phyloP scores from a whole-genome alignment of 2,329 filamentous ascomycete genomes.

The Fusarium sp. region DNA sequence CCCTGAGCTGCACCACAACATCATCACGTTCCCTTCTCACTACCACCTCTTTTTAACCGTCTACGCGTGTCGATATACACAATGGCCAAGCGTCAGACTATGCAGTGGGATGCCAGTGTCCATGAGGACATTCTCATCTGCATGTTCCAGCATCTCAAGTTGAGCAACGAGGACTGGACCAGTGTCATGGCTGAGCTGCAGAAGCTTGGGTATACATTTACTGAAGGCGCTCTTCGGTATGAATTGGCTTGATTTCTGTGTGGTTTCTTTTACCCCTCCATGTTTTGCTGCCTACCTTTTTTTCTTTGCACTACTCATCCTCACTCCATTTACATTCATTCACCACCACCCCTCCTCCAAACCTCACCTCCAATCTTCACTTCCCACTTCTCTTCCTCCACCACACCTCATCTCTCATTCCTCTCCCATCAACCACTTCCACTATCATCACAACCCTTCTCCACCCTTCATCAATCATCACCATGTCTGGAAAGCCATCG shows the following conservation, averaged over 20 bases:
- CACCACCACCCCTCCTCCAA: background rate
- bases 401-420: background rate
- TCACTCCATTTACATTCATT: slow-evolving; percentile 3
- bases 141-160: slow-evolving; percentile 50
- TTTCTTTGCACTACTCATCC: slow-evolving; percentile 10
- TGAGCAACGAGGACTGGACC: slow-evolving; percentile 45
- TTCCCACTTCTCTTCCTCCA: background rate
- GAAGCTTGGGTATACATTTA: slow-evolving; percentile 52
- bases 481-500: slow-evolving; percentile 36
- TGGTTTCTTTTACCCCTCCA: background rate
- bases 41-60: background rate
- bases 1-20: slow-evolving; percentile 1
- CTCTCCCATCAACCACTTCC: background rate
- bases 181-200: slow-evolving; percentile 51
- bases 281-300: background rate
- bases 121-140: slow-evolving; percentile 56
- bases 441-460: background rate
- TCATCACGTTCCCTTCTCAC: background rate
- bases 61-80: background rate
- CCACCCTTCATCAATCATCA: slow-evolving; percentile 8
- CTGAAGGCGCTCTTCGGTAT: slow-evolving; percentile 54
- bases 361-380: slow-evolving; percentile 9
- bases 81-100: slow-evolving; percentile 46
- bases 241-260: slow-evolving; percentile 9
- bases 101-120: slow-evolving; percentile 53